These are phyloP conservation scores for Phlebopus sp. DNA, from an alignment of 1,284 basidiomycete species.

Conservation along the genomic window DNA sequence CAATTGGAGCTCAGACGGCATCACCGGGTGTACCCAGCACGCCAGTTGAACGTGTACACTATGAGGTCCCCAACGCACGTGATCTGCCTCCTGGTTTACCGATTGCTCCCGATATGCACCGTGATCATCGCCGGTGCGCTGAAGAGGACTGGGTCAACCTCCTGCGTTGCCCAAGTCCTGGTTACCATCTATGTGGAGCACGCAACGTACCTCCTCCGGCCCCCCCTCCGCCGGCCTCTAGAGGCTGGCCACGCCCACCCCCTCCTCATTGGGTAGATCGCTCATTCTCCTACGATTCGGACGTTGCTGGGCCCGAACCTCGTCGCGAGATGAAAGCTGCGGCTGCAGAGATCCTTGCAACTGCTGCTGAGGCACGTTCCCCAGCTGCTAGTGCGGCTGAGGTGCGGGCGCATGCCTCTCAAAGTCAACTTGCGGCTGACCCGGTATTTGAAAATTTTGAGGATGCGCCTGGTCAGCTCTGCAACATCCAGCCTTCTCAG, in stretches of 20 bases:
- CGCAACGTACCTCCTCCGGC: constrained; percentile 8
- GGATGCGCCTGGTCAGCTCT: not conserved
- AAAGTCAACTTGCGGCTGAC: not conserved
- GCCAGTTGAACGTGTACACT: not conserved
- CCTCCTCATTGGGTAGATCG: constrained; percentile 16
- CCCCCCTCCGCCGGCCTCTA: constrained; percentile 20
- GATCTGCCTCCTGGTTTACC: constrained; percentile 7
- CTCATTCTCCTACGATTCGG: constrained; percentile 17
- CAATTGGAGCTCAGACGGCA: constrained; percentile 6
- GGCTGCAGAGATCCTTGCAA: constrained; percentile 13
- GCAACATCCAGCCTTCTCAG: not conserved
- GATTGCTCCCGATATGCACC: constrained; percentile 15
- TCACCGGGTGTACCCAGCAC: constrained; percentile 3
- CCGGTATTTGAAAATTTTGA: constrained; percentile 1
- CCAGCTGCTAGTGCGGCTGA: constrained; percentile 5
- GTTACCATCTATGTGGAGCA: constrained; percentile 12
- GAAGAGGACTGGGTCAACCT: constrained; percentile 1
- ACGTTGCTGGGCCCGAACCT: not conserved
- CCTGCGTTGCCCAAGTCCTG: constrained; percentile 6
- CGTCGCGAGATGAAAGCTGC: constrained; percentile 10
- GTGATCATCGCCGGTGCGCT: constrained; percentile 24
- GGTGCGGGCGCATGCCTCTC: not conserved
- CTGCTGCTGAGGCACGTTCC: constrained; percentile 15
- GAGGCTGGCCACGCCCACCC: constrained; percentile 25
- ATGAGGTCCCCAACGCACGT: constrained; percentile 4